Base-by-base conservation (phyloP, 192 early-diverging fungal species). In the Coemansia umbellata region DNA sequence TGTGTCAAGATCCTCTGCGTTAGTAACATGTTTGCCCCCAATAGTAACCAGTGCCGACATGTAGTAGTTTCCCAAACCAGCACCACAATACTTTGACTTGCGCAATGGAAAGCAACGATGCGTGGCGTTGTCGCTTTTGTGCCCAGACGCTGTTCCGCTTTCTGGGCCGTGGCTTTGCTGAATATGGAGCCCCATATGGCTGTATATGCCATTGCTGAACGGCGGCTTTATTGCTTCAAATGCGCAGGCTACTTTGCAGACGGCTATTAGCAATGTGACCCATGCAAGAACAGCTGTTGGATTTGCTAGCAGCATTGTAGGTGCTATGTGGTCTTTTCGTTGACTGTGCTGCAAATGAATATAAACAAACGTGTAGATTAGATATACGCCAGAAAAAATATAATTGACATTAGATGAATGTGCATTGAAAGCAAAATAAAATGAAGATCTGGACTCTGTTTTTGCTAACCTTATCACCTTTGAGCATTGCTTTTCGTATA, bases 21-120 rank as follows among this genome's bases (percentile, higher is more conserved):
- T 53, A 17, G 31, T 6, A 19, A 67, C 64, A 31, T 39, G 49
- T 17, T 42, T 55, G 8, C 71, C 64, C 18, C 49, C 54, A 1
- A 63, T 53, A 3, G 52, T 50, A 13, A 47, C 56, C 22, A 66
- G 50, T 5, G 32, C 13, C 36, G 71, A 63, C 59, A 74, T 56
- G 23, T 24, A 44, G 51, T 74, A 63, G 10, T 49, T 30, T 44
- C 51, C 54, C n/a, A 50, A 55, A 6, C 56, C 32, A 2, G 44
- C 56, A 9, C 71, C 71, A 33, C 64, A 74, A 28, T 67, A 67
- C 13, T 33, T 50, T 1, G 71, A 74, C 30, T 43, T 10, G 21
- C 18, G 22, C 11, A 74, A 49, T 19, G 71, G 50, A 47, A 63
- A 74, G 49, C 63, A 74, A 0, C 31, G 28, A 27, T 39, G 55